Conservation (phyloP, 805 yeast genomes). For the Komagataella populi region DNA sequence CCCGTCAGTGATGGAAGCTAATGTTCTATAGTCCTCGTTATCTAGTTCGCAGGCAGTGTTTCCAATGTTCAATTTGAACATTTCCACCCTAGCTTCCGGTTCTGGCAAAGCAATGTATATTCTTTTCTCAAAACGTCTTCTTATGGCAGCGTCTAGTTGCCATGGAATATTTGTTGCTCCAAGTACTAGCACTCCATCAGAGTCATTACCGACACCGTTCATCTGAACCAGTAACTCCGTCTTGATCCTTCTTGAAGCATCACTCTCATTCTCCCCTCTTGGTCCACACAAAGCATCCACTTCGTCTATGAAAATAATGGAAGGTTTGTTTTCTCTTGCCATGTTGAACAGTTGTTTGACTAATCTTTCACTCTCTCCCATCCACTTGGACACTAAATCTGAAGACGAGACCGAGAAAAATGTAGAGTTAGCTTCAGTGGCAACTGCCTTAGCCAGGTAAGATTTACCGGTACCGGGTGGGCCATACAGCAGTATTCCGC, state of each 20-base stretch:
- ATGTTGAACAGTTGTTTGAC: conserved; percentile 88
- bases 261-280: conserved; percentile 95
- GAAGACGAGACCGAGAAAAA: conserved; percentile 94
- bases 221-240: conserved; percentile 93
- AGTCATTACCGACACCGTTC: conserved; percentile 97
- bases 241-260: conserved; percentile 90
- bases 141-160: conserved; percentile 95
- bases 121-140: conserved; percentile 92
- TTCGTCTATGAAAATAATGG: conserved; percentile 94
- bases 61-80: conserved; percentile 92
- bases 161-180: conserved; percentile 99
- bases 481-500: conserved; percentile 80
- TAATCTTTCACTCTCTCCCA: conserved; percentile 96
- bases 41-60: conserved; percentile 72
- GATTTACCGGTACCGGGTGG: conserved; percentile 99
- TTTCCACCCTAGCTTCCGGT: conserved; percentile 75
- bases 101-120: conserved; percentile 94
- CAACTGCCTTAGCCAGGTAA: conserved; percentile 93
- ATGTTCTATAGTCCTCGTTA: conserved; percentile 55
- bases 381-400: conserved; percentile 95
- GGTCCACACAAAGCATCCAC: conserved; percentile 98
- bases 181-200: conserved; percentile 81
- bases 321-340: conserved; percentile 95
- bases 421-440: conserved; percentile 95
- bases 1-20: conserved; percentile 93